Evolutionary conservation across 306 rosid species (phyloP), one percentile per base, ranked within the genome.

Genomic region (Canavalia ensiformis): DNA sequence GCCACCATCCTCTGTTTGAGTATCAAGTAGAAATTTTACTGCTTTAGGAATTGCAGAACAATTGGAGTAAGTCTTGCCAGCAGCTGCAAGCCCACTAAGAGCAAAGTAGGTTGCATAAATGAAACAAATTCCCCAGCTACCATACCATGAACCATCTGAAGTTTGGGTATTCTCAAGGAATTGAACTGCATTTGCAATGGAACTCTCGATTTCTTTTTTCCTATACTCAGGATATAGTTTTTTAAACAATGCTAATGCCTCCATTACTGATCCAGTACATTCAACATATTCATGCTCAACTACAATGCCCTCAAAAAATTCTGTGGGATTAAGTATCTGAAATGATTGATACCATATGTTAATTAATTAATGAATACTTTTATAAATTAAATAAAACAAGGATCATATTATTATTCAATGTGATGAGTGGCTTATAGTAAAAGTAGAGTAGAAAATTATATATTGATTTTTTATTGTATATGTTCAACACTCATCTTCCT

Each of bases 91-190:
- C n/a, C 92, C 97, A 5, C 87, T 90, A 31, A 92, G 88, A 5
- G 92, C 92, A 3, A 89, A 90, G 89, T 88, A 89, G 4, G 90
- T 4, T 25, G 88, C 94, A 42, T 92, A 90, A 6, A 81, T 84
- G 82, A 92, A 92, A 71, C 94, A 88, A 74, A 91, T 74, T 70
- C 94, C 92, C 92, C 92, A 91, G 1, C 80, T 78, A 46, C 90
- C 94, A 76, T 88, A 87, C 89, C 89, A 87, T 8, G 89, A 87
- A 37, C 89, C 87, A 66, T 85, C 82, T 0, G 7, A 62, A 33
- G 77, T 69, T 80, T 88, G 91, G 52, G 75, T 82, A 9, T 88
- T 47, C 67, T 86, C 85, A 7, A 88, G 76, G 46, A 58, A 89
- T 7, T 51, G 34, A 49, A 58, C 84, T 5, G 90, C 90, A 5